These are phyloP conservation scores for Acanthamoeba sp. DNA, from an alignment of 208 protist species.

Conservation along the genomic window DNA sequence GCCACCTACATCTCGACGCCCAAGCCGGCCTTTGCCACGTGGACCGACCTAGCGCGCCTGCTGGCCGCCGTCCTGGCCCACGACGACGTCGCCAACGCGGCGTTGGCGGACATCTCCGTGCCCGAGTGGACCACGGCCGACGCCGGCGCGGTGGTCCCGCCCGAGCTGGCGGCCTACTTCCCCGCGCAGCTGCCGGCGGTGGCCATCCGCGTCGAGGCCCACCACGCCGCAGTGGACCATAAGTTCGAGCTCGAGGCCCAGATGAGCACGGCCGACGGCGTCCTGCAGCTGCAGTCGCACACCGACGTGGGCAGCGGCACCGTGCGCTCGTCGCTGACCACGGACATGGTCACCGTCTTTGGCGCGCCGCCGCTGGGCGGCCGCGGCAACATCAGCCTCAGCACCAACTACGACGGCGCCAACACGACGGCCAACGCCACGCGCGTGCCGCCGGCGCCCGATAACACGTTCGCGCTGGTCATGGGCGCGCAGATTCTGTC, in stretches of 20 bases:
- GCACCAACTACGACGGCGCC: neutral
- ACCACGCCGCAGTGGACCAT: neutral
- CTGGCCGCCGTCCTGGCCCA: neutral
- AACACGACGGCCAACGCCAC: constrained; percentile 17
- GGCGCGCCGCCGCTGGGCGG: constrained; percentile 37
- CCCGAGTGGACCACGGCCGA: neutral
- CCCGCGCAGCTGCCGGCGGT: neutral
- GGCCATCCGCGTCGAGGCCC: neutral
- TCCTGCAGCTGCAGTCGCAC: neutral
- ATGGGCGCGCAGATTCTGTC: constrained; percentile 47
- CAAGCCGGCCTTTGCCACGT: constrained; percentile 43
- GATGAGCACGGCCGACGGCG: neutral
- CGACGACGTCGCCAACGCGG: no score
- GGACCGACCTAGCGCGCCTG: constrained; percentile 4
- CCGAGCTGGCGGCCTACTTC: constrained; percentile 15
- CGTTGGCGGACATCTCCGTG: no score
- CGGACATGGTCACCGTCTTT: constrained; percentile 38
- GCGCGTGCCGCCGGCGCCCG: constrained; percentile 23
- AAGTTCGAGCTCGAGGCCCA: neutral
- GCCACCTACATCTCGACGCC: neutral
- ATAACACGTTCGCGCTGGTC: constrained; percentile 50
- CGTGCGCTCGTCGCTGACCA: neutral
- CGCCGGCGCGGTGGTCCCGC: neutral
- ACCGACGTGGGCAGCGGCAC: neutral
- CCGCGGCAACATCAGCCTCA: constrained; percentile 60